Evolutionary conservation across 495 filamentous ascomycete genomes (phyloP).

Genomic region (Oleoguttula mirabilis): DNA sequence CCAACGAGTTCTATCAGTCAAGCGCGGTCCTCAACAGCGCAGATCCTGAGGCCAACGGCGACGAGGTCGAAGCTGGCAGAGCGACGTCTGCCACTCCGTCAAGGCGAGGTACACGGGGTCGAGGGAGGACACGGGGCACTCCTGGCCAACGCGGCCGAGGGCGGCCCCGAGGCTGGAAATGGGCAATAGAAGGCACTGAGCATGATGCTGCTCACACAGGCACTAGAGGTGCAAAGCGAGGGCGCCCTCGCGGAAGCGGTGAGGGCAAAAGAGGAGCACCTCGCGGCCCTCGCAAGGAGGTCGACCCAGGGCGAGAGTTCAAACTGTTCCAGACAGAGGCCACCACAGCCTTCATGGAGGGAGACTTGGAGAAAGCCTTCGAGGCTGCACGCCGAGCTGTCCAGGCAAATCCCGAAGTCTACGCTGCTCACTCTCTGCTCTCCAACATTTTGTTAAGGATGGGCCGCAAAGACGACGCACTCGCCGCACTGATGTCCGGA

Average conservation of each 20-base stretch:
- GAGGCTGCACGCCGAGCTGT: conserved; percentile 55
- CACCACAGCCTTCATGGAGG: conserved; percentile 25
- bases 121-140: background rate
- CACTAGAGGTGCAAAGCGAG: background rate
- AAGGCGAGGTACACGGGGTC: background rate
- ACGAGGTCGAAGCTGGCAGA: background rate
- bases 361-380: conserved; percentile 51
- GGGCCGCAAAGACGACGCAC: conserved; percentile 53
- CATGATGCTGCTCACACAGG: conserved; percentile 3
- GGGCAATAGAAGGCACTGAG: conserved; percentile 11
- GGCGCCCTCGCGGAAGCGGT: conserved; percentile 1
- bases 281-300: background rate
- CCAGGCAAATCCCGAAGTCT: conserved; percentile 72
- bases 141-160: background rate
- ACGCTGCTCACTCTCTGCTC: conserved; percentile 61
- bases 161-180: conserved; percentile 17
- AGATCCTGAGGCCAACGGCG: background rate
- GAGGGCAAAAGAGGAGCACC: background rate
- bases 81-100: background rate
- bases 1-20: background rate
- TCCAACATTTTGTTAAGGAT: conserved; percentile 59
- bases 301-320: conserved; percentile 18
- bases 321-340: conserved; percentile 13
- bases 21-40: background rate
- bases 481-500: conserved; percentile 56